phyloP scores from a whole-genome alignment of 1,284 basidiomycete genomes.

The Sparassis latifolia region DNA sequence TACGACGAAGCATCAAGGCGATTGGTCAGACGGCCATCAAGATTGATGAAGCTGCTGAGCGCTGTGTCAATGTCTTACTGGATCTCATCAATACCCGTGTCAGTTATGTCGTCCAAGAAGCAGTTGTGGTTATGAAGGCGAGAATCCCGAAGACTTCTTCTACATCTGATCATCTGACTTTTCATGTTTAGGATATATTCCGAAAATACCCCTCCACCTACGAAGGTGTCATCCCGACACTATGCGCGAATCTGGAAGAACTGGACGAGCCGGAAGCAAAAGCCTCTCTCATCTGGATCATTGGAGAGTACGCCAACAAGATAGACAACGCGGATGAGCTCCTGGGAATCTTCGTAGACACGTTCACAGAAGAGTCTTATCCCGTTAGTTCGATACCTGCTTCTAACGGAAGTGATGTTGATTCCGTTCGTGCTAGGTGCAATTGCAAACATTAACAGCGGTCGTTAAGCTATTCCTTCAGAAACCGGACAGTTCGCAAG shows the following conservation, averaged over 20 bases:
- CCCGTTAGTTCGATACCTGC: conserved; percentile 47
- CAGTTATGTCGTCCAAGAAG: conserved; percentile 97
- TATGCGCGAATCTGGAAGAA: conserved; percentile 94
- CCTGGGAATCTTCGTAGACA: conserved; percentile 84
- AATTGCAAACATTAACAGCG: conserved; percentile 92
- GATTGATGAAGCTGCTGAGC: conserved; percentile 87
- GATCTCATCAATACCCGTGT: conserved; percentile 91
- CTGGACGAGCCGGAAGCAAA: conserved; percentile 98
- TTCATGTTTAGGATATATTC: conserved; percentile 79
- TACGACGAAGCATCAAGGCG: conserved; percentile 88
- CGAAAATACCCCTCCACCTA: conserved; percentile 96
- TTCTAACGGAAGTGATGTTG: not conserved
- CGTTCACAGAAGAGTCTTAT: conserved; percentile 91
- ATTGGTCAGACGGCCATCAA: conserved; percentile 97
- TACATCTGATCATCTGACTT: not conserved
- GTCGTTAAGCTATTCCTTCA: conserved; percentile 96
- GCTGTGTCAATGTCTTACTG: conserved; percentile 90
- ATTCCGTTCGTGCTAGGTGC: conserved; percentile 49
- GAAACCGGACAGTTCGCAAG: conserved; percentile 89
- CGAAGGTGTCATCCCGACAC: conserved; percentile 92
- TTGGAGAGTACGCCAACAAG: conserved; percentile 95
- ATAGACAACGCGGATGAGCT: conserved; percentile 96
- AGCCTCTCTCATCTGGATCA: conserved; percentile 97
- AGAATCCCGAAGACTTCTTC: conserved; percentile 4
- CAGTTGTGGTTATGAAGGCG: conserved; percentile 97